Conservation (phyloP, 371 early-diverging fungal genomes). For the Choanephora cucurbitarum region DNA sequence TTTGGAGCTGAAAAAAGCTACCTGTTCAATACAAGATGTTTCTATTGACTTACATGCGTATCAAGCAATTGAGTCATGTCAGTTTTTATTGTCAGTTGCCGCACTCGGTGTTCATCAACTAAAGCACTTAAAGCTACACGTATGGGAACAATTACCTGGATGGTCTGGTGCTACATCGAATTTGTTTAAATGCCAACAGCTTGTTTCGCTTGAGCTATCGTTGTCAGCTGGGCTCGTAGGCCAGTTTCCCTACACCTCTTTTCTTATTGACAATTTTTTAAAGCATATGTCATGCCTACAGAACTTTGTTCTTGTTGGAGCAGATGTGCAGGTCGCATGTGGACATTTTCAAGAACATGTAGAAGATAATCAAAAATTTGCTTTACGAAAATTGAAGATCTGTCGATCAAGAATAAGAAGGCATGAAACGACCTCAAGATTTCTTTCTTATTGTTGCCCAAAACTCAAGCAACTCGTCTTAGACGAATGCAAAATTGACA, state of each 20-base stretch:
- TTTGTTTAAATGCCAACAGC: slow-evolving; percentile 16
- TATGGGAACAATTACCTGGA: slow-evolving; percentile 21
- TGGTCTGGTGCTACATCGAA: slow-evolving; percentile 19
- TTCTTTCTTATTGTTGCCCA: slow-evolving; percentile 17
- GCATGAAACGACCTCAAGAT: slow-evolving; percentile 8
- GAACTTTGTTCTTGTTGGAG: slow-evolving; percentile 11
- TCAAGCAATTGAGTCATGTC: slow-evolving; percentile 23
- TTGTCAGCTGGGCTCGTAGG: slow-evolving; percentile 15
- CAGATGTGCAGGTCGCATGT: slow-evolving; percentile 16
- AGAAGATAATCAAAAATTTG: neutral
- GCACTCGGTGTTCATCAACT: slow-evolving; percentile 9
- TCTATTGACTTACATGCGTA: slow-evolving; percentile 16
- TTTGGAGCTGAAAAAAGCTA: slow-evolving; percentile 1
- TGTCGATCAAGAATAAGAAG: slow-evolving; percentile 13
- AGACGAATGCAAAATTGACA: slow-evolving; percentile 4
- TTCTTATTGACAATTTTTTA: slow-evolving; percentile 20
- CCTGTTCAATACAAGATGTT: slow-evolving; percentile 10
- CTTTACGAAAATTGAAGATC: slow-evolving; percentile 4
- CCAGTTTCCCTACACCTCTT: slow-evolving; percentile 21
- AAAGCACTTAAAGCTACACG: slow-evolving; percentile 6
- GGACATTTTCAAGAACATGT: slow-evolving; percentile 4
- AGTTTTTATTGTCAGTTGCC: slow-evolving; percentile 18
- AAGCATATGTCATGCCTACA: slow-evolving; percentile 11
- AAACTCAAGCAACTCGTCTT: neutral
- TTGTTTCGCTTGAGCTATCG: slow-evolving; percentile 14